phyloP scores from a whole-genome alignment of 2,329 filamentous ascomycete species.

The Aspergillus ruber region DNA sequence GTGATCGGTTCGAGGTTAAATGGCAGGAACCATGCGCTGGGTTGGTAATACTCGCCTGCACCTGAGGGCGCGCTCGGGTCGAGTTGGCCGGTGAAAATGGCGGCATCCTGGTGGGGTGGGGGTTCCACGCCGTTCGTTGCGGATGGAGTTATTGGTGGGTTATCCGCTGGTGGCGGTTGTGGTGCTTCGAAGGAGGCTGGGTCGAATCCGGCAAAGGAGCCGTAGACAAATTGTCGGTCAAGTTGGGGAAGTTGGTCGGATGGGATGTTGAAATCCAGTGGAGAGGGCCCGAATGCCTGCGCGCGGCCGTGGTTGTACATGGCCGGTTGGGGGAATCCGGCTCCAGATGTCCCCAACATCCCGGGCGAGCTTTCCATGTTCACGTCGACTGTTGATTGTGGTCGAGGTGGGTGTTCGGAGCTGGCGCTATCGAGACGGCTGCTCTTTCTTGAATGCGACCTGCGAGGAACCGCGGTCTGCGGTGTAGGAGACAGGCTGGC shows the following conservation, averaged over 20 bases:
- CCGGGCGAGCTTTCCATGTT: constrained; percentile 23
- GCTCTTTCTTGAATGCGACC: constrained; percentile 20
- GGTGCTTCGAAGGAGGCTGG: constrained; percentile 28
- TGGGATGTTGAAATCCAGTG: constrained; percentile 34
- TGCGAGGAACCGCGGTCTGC: constrained; percentile 42
- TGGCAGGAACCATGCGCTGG: constrained; percentile 81
- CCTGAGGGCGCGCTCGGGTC: constrained; percentile 30
- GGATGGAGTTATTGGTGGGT: constrained; percentile 17
- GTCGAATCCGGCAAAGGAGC: constrained; percentile 58
- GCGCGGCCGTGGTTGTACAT: constrained; percentile 25
- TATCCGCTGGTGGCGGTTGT: background rate
- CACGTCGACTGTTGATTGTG: constrained; percentile 22
- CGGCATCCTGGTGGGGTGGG: constrained; percentile 11
- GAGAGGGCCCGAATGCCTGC: constrained; percentile 23
- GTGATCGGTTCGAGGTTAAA: constrained; percentile 73
- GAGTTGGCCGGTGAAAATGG: constrained; percentile 30
- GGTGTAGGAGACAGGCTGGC: constrained; percentile 64
- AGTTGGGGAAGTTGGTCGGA: constrained; percentile 56
- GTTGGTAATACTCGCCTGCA: constrained; percentile 34
- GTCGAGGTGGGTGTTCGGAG: constrained; percentile 21
- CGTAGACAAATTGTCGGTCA: constrained; percentile 69
- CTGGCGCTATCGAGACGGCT: constrained; percentile 20
- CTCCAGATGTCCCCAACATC: constrained; percentile 22
- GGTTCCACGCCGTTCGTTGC: constrained; percentile 20
- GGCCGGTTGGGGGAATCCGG: constrained; percentile 33